These are phyloP conservation scores for Lippia alba DNA, from an alignment of 305 asterid species.

Conservation along the genomic window DNA sequence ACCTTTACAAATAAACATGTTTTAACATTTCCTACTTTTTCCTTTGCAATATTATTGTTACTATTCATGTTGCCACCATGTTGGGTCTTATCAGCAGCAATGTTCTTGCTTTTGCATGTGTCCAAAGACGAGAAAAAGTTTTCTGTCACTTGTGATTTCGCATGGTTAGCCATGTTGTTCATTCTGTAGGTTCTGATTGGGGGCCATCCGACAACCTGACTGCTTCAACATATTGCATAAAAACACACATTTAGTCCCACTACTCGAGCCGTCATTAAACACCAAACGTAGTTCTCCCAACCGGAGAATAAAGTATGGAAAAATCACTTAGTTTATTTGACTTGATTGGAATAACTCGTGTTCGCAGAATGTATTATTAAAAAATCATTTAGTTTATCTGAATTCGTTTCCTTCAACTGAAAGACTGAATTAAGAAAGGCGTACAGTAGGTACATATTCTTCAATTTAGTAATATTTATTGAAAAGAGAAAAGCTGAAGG, in stretches of 20 bases:
- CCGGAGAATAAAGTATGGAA: background rate
- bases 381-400: slow-evolving; percentile 5
- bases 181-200: slow-evolving; percentile 67
- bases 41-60: slow-evolving; percentile 32
- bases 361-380: slow-evolving; percentile 3
- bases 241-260: slow-evolving; percentile 10
- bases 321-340: background rate
- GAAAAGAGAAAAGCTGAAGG: slow-evolving; percentile 19
- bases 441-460: slow-evolving; percentile 7
- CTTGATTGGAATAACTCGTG: background rate
- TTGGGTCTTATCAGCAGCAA: slow-evolving; percentile 30
- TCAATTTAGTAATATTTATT: slow-evolving; percentile 5
- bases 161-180: slow-evolving; percentile 61
- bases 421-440: slow-evolving; percentile 15
- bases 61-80: slow-evolving; percentile 37
- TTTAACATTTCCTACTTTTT: slow-evolving; percentile 37
- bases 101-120: slow-evolving; percentile 42
- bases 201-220: slow-evolving; percentile 90
- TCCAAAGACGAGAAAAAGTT: slow-evolving; percentile 46
- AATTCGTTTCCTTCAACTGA: slow-evolving; percentile 9
- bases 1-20: slow-evolving; percentile 66
- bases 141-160: slow-evolving; percentile 53
- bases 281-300: background rate
- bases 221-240: slow-evolving; percentile 44
- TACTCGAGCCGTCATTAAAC: slow-evolving; percentile 6